Percentiles rank a stretch among this genome's conserved stretches.
Conservation (phyloP, 257 asterid species). For the Gentiana dahurica region DNA sequence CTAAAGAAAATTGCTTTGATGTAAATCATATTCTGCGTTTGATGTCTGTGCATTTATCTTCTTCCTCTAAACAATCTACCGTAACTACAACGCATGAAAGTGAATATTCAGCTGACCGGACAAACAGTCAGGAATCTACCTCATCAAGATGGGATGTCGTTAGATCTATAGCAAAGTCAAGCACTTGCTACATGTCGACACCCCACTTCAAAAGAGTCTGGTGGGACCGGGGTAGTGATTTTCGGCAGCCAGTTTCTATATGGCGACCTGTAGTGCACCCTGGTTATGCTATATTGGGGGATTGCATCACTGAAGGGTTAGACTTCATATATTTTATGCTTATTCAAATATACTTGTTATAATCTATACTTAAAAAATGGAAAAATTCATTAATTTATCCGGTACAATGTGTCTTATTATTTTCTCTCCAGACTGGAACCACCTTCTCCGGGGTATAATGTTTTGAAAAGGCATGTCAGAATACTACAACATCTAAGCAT, state of each 20-base stretch:
- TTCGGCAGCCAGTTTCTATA: conserved; percentile 83
- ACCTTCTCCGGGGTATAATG: conserved; percentile 39
- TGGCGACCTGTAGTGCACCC: conserved; percentile 91
- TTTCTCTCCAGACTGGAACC: conserved; percentile 74
- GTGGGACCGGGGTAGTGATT: conserved; percentile 98
- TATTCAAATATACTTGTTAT: conserved; percentile 2
- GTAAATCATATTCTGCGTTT: conserved; percentile 75
- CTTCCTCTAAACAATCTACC: conserved; percentile 44
- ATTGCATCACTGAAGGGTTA: conserved; percentile 93
- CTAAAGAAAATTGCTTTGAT: conserved; percentile 57
- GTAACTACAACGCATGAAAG: conserved; percentile 30
- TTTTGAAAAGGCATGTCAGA: no score
- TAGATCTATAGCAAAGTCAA: conserved; percentile 73
- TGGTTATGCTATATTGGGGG: conserved; percentile 84
- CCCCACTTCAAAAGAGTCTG: conserved; percentile 93
- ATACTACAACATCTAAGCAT: no score
- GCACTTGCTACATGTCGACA: conserved; percentile 55
- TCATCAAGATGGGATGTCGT: conserved; percentile 92
- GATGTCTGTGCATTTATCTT: conserved; percentile 54
- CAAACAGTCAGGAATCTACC: conserved; percentile 36
- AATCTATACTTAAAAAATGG: conserved; percentile 1
- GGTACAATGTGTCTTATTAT: conserved; percentile 1
- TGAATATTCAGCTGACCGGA: conserved; percentile 27
- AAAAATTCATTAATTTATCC: neutral
- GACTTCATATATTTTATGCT: conserved; percentile 9